Conservation (phyloP, 495 filamentous ascomycete species). For the Neurospora sp. region DNA sequence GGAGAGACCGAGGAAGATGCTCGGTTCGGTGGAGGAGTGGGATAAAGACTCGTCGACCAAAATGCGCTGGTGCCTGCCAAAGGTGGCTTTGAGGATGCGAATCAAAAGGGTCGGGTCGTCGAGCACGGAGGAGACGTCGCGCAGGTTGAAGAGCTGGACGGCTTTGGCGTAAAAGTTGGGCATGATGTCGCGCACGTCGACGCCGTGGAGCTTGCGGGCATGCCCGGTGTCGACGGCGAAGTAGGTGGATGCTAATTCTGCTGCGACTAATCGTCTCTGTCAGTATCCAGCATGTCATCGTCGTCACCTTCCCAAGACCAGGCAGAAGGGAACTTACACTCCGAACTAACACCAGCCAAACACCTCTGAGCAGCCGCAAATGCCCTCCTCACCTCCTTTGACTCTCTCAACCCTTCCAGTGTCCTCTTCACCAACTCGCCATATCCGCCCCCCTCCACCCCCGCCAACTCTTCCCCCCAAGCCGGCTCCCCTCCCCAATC, state of each 20-base stretch:
- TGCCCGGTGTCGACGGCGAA: conserved; percentile 20
- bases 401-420: conserved; percentile 9
- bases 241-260: conserved; percentile 14
- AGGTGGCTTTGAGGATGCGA: conserved; percentile 11
- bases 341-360: conserved; percentile 11
- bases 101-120: conserved; percentile 6
- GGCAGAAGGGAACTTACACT: conserved; percentile 7
- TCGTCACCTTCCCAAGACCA: too few relatives aligned
- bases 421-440: conserved; percentile 10
- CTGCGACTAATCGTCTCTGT: conserved; percentile 5
- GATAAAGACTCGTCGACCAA: conserved; percentile 12
- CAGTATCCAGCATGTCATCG: too few relatives aligned
- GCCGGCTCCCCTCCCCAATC: conserved; percentile 14
- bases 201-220: conserved; percentile 18
- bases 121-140: conserved; percentile 8
- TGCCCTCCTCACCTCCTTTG: conserved; percentile 9
- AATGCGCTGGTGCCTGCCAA: conserved; percentile 7
- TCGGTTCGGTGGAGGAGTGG: conserved; percentile 9
- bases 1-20: conserved; percentile 12
- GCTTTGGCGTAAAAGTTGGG: conserved; percentile 22
- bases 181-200: conserved; percentile 21
- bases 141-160: conserved; percentile 20
- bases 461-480: conserved; percentile 9
- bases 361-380: conserved; percentile 20
- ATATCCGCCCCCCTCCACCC: conserved; percentile 13